These are phyloP conservation scores for Thielaviopsis punctulata DNA, from an alignment of 2,329 filamentous ascomycete genomes.

Conservation along the genomic window DNA sequence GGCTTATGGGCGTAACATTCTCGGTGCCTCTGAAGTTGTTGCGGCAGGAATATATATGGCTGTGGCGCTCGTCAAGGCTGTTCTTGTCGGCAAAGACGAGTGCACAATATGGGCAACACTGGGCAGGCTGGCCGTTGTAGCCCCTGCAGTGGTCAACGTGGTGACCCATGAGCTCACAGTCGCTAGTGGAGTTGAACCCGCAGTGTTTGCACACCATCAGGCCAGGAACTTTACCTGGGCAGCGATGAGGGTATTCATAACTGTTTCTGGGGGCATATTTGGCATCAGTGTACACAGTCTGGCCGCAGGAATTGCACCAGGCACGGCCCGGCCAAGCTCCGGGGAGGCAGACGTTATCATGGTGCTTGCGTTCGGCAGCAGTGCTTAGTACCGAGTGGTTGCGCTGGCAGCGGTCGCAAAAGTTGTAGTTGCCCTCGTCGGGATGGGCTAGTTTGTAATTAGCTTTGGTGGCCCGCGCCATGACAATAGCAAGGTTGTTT, in stretches of 20 bases:
- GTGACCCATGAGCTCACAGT: constrained; percentile 11
- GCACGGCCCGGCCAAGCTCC: constrained; percentile 10
- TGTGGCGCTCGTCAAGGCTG: not conserved
- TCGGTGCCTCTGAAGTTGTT: not conserved
- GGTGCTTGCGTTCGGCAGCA: constrained; percentile 13
- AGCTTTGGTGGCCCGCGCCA: not conserved
- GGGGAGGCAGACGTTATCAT: constrained; percentile 14
- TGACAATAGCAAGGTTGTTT: not conserved
- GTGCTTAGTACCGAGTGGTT: constrained; percentile 13
- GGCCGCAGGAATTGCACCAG: constrained; percentile 14
- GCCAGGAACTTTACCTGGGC: constrained; percentile 5
- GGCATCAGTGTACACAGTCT: constrained; percentile 9
- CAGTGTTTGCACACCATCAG: constrained; percentile 12
- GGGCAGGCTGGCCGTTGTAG: constrained; percentile 11
- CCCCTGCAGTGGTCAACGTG: constrained; percentile 12
- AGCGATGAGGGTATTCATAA: constrained; percentile 12
- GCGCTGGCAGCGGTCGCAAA: constrained; percentile 16
- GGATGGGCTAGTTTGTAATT: not conserved
- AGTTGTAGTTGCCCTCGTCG: constrained; percentile 13
- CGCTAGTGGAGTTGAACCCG: constrained; percentile 8
- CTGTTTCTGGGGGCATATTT: constrained; percentile 6
- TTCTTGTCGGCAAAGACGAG: not conserved
- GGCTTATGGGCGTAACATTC: constrained; percentile 7
- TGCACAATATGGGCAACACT: constrained; percentile 15
- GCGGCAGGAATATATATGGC: constrained; percentile 10